Evolutionary conservation across 208 protist species (phyloP).

Genomic region (Herpetomonas muscarum): DNA sequence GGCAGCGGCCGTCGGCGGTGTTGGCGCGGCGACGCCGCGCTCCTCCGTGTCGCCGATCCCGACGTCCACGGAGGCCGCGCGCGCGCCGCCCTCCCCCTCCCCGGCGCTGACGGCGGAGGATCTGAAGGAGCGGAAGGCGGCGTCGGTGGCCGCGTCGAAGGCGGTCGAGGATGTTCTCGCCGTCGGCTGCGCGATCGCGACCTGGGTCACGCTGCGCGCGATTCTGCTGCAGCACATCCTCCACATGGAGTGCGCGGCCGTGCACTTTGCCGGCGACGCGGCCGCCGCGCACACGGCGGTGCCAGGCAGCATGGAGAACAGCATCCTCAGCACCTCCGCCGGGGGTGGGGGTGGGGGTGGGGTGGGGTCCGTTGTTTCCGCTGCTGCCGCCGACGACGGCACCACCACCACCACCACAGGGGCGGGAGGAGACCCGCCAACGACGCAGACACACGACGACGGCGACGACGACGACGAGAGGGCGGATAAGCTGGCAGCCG

Average conservation of each 20-base stretch:
- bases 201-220: slow-evolving; percentile 57
- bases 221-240: slow-evolving; percentile 55
- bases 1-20: no score
- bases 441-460: no score
- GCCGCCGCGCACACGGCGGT: slow-evolving; percentile 1
- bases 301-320: background rate
- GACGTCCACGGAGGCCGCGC: slow-evolving; percentile 3
- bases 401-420: no score
- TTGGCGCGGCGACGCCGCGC: background rate
- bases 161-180: slow-evolving; percentile 42
- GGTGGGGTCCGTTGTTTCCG: no score
- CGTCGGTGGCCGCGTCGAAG: background rate
- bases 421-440: no score
- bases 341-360: no score
- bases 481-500: no score
- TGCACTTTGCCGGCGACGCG: slow-evolving; percentile 1
- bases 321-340: background rate
- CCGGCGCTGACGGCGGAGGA: background rate
- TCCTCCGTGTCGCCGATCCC: background rate
- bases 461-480: no score
- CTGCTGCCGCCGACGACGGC: no score
- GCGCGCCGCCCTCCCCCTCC: background rate
- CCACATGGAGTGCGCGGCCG: slow-evolving; percentile 2
- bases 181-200: slow-evolving; percentile 47
- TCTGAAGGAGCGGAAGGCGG: background rate